A percentile compares a stretch with the other conserved stretches of the same genome.
phyloP scores from a whole-genome alignment of 352 stramenopile species.

The Globisporangium mamillatum region DNA sequence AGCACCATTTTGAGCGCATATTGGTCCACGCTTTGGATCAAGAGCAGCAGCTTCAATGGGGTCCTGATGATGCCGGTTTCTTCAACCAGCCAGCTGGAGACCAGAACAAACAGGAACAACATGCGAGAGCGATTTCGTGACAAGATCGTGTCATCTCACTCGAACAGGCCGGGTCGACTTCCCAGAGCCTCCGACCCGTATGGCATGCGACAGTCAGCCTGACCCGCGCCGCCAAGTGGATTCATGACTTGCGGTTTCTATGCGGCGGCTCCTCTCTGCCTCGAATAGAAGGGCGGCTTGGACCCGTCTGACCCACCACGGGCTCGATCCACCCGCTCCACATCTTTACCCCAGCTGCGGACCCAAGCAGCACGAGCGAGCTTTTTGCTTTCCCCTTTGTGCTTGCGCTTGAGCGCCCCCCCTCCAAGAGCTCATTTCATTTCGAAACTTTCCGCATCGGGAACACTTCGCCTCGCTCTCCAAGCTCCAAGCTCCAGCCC shows the following conservation, averaged over 20 bases:
- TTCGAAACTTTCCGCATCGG: slow-evolving; percentile 20
- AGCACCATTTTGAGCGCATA: background rate
- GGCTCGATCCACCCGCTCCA: background rate
- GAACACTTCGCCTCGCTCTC: slow-evolving; percentile 10
- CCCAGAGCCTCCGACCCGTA: background rate
- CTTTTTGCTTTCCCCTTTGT: background rate
- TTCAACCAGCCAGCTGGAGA: background rate
- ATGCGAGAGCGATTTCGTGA: slow-evolving; percentile 14
- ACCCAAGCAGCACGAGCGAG: slow-evolving; percentile 12
- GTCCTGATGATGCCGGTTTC: background rate
- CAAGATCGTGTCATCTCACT: slow-evolving; percentile 29
- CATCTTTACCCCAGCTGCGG: slow-evolving; percentile 7
- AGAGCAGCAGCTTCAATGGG: background rate
- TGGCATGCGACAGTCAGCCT: background rate
- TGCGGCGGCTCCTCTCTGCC: background rate
- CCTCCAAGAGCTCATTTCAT: slow-evolving; percentile 14
- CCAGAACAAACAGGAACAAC: background rate
- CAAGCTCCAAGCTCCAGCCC: slow-evolving; percentile 9
- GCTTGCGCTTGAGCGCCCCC: background rate
- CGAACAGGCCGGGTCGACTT: slow-evolving; percentile 9
- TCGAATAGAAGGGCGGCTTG: background rate
- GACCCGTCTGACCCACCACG: background rate
- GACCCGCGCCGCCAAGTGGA: background rate
- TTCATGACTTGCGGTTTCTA: slow-evolving; percentile 15
- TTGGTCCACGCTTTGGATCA: background rate